Evolutionary conservation across 2,329 filamentous ascomycete species (phyloP).

Genomic region (Xylariaceae sp.): DNA sequence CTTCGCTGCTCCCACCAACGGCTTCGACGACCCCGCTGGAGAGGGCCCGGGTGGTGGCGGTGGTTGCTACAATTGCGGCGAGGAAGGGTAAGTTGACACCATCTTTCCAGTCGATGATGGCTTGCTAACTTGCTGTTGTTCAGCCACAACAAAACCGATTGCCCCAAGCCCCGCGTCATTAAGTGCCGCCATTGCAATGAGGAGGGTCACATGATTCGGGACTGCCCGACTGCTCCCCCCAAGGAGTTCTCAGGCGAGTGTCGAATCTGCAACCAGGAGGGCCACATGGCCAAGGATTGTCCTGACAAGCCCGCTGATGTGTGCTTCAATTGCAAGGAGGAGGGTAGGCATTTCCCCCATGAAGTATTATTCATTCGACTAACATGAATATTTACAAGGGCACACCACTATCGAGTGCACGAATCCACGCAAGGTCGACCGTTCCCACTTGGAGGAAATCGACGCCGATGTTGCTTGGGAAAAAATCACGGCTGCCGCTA

Average conservation of each 20-base stretch:
- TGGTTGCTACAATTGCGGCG: constrained; percentile 53
- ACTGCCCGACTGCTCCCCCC: constrained; percentile 27
- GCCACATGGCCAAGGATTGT: constrained; percentile 60
- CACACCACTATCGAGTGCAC: constrained; percentile 55
- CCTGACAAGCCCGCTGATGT: constrained; percentile 52
- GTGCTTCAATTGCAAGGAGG: constrained; percentile 60
- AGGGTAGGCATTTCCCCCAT: constrained; percentile 41
- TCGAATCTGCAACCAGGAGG: constrained; percentile 45
- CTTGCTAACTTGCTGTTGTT: constrained; percentile 12
- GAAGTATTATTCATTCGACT: neutral
- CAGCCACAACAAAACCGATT: constrained; percentile 63
- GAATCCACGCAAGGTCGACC: constrained; percentile 56
- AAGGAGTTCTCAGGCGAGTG: constrained; percentile 44
- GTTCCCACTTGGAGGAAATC: constrained; percentile 45
- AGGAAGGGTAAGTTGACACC: constrained; percentile 40
- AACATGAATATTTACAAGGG: constrained; percentile 36
- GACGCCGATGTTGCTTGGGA: constrained; percentile 55
- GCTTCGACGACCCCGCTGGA: too few species aligned
- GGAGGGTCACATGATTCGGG: constrained; percentile 41
- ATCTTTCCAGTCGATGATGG: constrained; percentile 4
- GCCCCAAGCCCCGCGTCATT: constrained; percentile 49
- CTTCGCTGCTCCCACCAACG: too few species aligned
- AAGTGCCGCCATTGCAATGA: constrained; percentile 46
- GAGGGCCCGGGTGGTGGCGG: neutral
- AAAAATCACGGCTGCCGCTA: constrained; percentile 48